A percentile compares a stretch with the other conserved stretches of the same genome.
phyloP scores from a whole-genome alignment of 768 basidiomycete species.

The Postia placenta region DNA sequence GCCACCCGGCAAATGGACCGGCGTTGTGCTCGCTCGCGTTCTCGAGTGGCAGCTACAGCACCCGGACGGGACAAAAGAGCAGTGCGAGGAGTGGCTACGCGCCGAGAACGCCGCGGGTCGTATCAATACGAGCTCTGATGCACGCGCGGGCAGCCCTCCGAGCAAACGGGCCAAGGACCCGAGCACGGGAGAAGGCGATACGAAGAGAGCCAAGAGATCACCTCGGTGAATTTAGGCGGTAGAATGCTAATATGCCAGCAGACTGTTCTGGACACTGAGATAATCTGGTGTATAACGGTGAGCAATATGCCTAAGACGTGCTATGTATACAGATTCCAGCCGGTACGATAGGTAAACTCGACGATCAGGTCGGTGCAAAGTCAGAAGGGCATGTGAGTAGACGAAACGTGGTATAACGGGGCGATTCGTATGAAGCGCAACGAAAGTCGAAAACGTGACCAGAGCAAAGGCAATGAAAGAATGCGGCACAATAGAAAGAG shows the following conservation, averaged over 20 bases:
- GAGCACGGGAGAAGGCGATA: slow-evolving; percentile 11
- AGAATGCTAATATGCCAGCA: too few relatives aligned
- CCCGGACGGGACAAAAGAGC: slow-evolving; percentile 57
- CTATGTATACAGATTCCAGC: not conserved
- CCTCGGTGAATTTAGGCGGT: not conserved
- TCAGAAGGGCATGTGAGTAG: not conserved
- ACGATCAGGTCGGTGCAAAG: too few relatives aligned
- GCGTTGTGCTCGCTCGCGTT: slow-evolving; percentile 55
- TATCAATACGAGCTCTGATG: too few relatives aligned
- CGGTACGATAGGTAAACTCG: not conserved
- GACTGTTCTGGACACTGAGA: not conserved
- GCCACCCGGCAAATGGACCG: slow-evolving; percentile 65
- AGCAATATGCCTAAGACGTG: not conserved
- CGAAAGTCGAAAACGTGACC: too few relatives aligned
- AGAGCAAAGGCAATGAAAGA: too few relatives aligned
- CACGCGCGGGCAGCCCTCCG: slow-evolving; percentile 17
- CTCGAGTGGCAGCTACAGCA: slow-evolving; percentile 84
- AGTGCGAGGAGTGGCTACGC: slow-evolving; percentile 66
- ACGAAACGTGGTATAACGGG: not conserved
- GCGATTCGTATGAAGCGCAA: not conserved
- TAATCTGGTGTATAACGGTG: not conserved
- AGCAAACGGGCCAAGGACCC: slow-evolving; percentile 22
- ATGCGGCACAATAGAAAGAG: too few relatives aligned
- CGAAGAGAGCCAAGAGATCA: slow-evolving; percentile 25
- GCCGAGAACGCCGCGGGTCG: slow-evolving; percentile 44